Evolutionary conservation across 352 stramenopile species (phyloP), one percentile per base, ranked within the genome.

Genomic region (Pythium vanterpoolii): DNA sequence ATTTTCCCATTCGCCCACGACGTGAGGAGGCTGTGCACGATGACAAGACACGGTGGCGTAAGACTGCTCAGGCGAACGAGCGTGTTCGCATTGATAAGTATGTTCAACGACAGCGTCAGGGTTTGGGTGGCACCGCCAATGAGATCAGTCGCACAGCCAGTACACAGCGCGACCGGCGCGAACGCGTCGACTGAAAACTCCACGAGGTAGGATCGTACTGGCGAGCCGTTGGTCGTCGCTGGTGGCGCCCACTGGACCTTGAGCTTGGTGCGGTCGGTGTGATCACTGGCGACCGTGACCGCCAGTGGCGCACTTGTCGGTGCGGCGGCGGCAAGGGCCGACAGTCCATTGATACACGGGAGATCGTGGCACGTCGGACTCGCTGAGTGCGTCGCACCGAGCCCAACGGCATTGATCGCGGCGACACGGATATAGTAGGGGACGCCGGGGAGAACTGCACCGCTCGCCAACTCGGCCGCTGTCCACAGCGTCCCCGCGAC

Each of bases 391-490:
- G 73, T 68, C 6, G 77, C 59, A 19, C 96, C 90, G 9, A 86
- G 44, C 2, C 95, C 96, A 42, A 94, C 74, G 2, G 60, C 70
- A 63, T 98, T 98, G 2, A 96, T 52, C 8, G 95, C 95, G 5
- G 87, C 76, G 1, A 98, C 76, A 11, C 88, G 79, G 3, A 98
- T 74, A 56, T 86, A 97, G 68, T 98, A 98, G 1, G 76, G 64
- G 26, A 79, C 77, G 1, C 95, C 95, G 24, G 89, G 68, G 26
- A 60, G 60, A 6, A 99, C 49, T 3, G 77, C 63, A 16, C 83
- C 88, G 9, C 91, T 91, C 52, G 97, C 71, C 24, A 98, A 64
- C 33, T 95, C 71, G 0, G 79, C 93, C 1, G 49, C 55, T 4
- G 73, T 87, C 83, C 80, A 93, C 4, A 83, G 73, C 4, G 77